Evolutionary conservation across 129 eudicot species (phyloP), one percentile per base, ranked within the genome.

Genomic region (Scalesia atractyloides): DNA sequence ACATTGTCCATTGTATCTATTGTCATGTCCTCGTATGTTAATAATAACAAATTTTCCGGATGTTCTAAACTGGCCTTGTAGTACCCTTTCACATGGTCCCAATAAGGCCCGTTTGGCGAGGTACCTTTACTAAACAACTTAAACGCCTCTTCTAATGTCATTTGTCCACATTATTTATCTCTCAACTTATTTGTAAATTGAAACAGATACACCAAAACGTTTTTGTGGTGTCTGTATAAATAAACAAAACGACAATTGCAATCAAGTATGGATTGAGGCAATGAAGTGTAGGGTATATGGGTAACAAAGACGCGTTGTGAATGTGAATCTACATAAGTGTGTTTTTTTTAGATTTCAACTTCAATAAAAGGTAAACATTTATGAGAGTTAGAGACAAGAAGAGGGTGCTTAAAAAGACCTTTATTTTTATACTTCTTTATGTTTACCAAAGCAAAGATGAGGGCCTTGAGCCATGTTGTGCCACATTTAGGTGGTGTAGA

Each of bases 11-110:
- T 8, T 9, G 89, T 66, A 26, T 87, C 70, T 7, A 2, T 26
- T 41, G 46, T 68, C 64, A 87, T 41, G 34, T 84, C 85, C 79
- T 87, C 93, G 8, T 82, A 87, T 11, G 80, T 84, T 11, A 84
- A 16, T 33, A 84, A 82, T 4, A 82, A 16, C 60, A 84, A 39
- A 1, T 46, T 77, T 0, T 58, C 18, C 0, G 87, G 83, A 19
- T 43, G 52, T 64, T 84, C 73, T 18, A 72, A 5, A 43, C 80
- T 84, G 12, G 70, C 75, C 65, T 79, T 74, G 49, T 74, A 75
- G 73, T 84, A 84, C 53, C 69, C 78, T 73, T 73, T 73, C 43
- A 73, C 78, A 62, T 73, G 71, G 56, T 73, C 78, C 78, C 70
- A 73, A 14, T 73, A 73, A 48, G 78, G 71, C 13, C 78, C 78